phyloP scores from a whole-genome alignment of 1,139 yeast genomes.

The Pneumocystis sp. region DNA sequence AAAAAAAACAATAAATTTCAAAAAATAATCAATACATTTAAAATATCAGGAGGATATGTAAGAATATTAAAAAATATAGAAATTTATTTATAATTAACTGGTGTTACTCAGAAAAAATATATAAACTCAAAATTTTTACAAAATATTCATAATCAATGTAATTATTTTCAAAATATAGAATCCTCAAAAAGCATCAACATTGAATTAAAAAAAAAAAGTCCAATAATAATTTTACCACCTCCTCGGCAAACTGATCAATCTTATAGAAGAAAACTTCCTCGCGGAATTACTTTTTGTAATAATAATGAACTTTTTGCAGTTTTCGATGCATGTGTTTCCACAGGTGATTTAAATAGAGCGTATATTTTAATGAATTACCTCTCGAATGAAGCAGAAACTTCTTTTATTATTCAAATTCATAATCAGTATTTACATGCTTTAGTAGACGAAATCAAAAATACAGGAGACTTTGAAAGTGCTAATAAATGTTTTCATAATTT shows the following conservation, averaged over 20 bases:
- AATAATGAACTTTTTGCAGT: slow-evolving; percentile 20
- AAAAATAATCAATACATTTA: background rate
- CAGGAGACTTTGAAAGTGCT: slow-evolving; percentile 21
- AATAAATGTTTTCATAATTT: slow-evolving; percentile 18
- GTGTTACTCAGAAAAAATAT: background rate
- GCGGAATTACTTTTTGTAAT: background rate
- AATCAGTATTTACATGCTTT: slow-evolving; percentile 36
- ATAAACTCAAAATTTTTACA: background rate
- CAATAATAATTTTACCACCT: slow-evolving; percentile 20
- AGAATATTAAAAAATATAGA: background rate
- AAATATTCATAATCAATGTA: background rate
- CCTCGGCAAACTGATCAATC: slow-evolving; percentile 18
- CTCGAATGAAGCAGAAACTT: slow-evolving; percentile 22
- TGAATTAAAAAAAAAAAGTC: background rate
- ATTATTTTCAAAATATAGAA: background rate
- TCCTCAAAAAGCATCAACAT: background rate
- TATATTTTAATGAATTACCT: slow-evolving; percentile 1
- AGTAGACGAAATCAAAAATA: slow-evolving; percentile 26
- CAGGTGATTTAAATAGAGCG: slow-evolving; percentile 59
- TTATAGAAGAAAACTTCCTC: slow-evolving; percentile 19
- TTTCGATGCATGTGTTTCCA: slow-evolving; percentile 62
- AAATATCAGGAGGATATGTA: background rate
- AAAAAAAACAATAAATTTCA: background rate
- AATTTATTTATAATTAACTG: background rate
- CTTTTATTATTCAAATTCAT: slow-evolving; percentile 30